phyloP scores from a whole-genome alignment of 2,329 filamentous ascomycete species.

The Fusarium secorum region DNA sequence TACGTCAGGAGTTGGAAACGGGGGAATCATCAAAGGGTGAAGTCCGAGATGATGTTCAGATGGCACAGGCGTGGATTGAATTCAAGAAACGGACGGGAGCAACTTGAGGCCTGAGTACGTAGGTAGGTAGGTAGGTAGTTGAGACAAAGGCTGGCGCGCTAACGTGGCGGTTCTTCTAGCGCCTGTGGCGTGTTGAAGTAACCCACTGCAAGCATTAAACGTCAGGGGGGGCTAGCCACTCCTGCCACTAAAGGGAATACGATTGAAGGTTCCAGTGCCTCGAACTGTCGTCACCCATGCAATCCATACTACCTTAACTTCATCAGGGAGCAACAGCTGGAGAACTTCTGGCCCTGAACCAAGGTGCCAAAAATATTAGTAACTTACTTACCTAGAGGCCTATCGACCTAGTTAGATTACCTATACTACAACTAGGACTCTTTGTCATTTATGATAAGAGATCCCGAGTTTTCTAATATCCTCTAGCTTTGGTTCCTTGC shows the following conservation, averaged over 20 bases:
- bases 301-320: background rate
- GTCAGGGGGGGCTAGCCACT: background rate
- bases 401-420: background rate
- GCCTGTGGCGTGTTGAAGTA: slow-evolving; percentile 33
- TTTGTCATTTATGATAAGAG: background rate
- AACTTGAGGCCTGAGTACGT: slow-evolving; percentile 9
- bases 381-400: background rate
- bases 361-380: background rate
- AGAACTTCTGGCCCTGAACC: background rate
- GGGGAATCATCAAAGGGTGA: slow-evolving; percentile 5
- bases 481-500: background rate
- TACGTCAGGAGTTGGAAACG: background rate
- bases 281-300: background rate
- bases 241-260: background rate
- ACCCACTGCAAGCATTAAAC: slow-evolving; percentile 22
- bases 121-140: background rate
- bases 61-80: slow-evolving; percentile 8
- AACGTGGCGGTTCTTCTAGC: slow-evolving; percentile 39
- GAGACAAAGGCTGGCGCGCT: slow-evolving; percentile 21
- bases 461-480: background rate
- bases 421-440: background rate
- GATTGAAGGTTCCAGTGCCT: background rate
- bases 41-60: slow-evolving; percentile 26
- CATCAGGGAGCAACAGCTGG: background rate
- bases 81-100: slow-evolving; percentile 27